Percentiles rank a stretch among this genome's conserved stretches.
Evolutionary conservation across 192 early-diverging fungal genomes (phyloP).

Genomic region (Gonapodya sp.): DNA sequence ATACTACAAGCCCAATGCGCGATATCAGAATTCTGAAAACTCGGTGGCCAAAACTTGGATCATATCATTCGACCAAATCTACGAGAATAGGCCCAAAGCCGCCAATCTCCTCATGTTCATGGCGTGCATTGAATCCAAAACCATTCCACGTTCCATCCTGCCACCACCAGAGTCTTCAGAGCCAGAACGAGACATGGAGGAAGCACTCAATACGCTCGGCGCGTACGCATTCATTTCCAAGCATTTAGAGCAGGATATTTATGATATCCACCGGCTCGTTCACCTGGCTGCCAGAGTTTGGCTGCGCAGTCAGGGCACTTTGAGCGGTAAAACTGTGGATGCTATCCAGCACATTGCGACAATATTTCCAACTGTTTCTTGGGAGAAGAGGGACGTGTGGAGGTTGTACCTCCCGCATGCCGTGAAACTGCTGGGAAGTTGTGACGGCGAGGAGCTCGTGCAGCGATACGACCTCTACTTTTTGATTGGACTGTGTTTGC

Average conservation of each 20-base stretch:
- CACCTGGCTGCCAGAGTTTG: not conserved
- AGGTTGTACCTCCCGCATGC: constrained; percentile 1
- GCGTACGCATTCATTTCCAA: not conserved
- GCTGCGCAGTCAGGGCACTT: not conserved
- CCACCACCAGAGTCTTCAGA: not conserved
- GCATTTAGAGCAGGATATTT: not conserved
- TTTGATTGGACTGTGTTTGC: no score
- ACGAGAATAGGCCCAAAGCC: not conserved
- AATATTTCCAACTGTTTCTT: not conserved
- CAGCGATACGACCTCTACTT: no score
- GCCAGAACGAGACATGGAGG: not conserved
- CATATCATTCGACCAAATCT: not conserved
- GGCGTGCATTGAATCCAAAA: constrained; percentile 1
- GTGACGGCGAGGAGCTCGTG: no score
- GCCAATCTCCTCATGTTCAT: constrained; percentile 4
- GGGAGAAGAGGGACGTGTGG: not conserved
- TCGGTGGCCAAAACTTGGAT: constrained; percentile 1
- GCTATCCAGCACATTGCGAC: not conserved
- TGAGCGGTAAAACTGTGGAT: not conserved
- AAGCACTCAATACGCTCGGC: constrained; percentile 1
- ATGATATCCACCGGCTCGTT: not conserved
- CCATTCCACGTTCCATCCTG: constrained; percentile 1
- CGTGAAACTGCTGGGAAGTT: no score
- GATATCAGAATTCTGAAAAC: constrained; percentile 1
- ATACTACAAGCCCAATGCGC: constrained; percentile 1